Base-by-base conservation (phyloP, 176 grass and related monocot genomes). In the Cenchrus americanus region DNA sequence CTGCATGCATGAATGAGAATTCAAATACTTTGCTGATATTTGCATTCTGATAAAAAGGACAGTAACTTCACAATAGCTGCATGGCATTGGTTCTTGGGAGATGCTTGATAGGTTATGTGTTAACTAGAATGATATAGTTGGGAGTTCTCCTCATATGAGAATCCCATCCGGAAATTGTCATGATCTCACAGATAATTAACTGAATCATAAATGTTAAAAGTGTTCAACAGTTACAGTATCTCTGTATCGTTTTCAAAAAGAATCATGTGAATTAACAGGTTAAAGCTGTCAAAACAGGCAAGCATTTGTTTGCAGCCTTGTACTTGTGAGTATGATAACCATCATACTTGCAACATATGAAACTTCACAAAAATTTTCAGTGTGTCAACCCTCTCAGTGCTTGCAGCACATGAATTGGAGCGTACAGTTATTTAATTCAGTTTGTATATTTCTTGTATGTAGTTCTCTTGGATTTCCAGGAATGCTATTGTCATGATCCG, bases 101-200 rank as follows among this genome's bases (percentile, higher is more conserved):
- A 48, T 46, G 34, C 74, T 32, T 65, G 54, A 52, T 48, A 64
- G 7, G 10, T 73, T 75, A 49, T 51, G 37, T 47, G 52, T 46
- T 69, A 77, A 48, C 54, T 24, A 76, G 0, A 40, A 64, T 3
- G 4, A 15, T 71, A 64, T 14, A 43, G 21, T 14, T 84, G n/a
- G 75, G 82, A 44, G 64, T 62, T 77, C 6, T 81, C 50, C 64
- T 43, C 17, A 53, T 81, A 18, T 69, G 19, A 76, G 34, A 46
- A 34, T 65, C 23, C 7, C 19, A 10, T 50, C 34, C 46, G 3
- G 40, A 63, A 0, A 58, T 72, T 64, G 8, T 18, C 10, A 26
- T 49, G 58, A 22, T 84, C 59, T 65, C 49, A 0, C 1, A 13
- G 53, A 59, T 71, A 79, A 61, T 79, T 41, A 49, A 59, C 30